Evolutionary conservation across 768 basidiomycete genomes (phyloP).

Genomic region (Candolleomyces aberdarensis): DNA sequence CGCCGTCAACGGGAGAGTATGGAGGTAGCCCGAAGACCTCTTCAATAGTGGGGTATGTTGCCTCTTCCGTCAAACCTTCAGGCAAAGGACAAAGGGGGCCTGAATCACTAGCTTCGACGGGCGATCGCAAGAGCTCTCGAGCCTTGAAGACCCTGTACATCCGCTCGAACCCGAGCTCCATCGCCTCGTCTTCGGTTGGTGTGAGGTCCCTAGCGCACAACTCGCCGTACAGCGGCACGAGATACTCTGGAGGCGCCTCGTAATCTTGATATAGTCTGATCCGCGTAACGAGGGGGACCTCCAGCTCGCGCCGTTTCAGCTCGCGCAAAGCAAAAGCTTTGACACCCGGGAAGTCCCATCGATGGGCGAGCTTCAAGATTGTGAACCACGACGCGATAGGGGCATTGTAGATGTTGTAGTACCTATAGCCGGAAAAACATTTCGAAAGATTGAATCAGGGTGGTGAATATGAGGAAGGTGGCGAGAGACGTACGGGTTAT

Average conservation of each 20-base stretch:
- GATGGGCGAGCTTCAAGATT: conserved; percentile 54
- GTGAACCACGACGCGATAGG: conserved; percentile 51
- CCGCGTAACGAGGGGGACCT: conserved; percentile 11
- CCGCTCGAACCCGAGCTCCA: conserved; percentile 50
- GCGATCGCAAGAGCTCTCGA: conserved; percentile 45
- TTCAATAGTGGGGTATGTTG: not conserved
- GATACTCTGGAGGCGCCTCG: conserved; percentile 41
- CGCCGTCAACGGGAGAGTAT: not conserved
- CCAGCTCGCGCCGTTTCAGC: conserved; percentile 34
- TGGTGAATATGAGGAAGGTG: too few species aligned
- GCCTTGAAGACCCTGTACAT: conserved; percentile 45
- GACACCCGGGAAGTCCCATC: conserved; percentile 56
- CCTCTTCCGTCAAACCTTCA: conserved; percentile 11
- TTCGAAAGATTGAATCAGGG: not conserved
- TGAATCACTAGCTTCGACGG: not conserved
- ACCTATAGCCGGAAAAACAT: conserved; percentile 34
- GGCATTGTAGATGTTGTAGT: conserved; percentile 54
- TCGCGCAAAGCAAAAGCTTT: conserved; percentile 57
- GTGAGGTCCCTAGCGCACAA: conserved; percentile 51
- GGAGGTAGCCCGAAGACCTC: not conserved
- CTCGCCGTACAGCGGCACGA: conserved; percentile 53
- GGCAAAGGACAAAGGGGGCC: conserved; percentile 17
- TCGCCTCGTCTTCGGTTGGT: conserved; percentile 52
- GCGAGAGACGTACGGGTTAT: conserved; percentile 47
- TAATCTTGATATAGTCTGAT: conserved; percentile 55